Evolutionary conservation across 2,329 filamentous ascomycete genomes (phyloP).

Genomic region (Colletotrichum ledebouriae): DNA sequence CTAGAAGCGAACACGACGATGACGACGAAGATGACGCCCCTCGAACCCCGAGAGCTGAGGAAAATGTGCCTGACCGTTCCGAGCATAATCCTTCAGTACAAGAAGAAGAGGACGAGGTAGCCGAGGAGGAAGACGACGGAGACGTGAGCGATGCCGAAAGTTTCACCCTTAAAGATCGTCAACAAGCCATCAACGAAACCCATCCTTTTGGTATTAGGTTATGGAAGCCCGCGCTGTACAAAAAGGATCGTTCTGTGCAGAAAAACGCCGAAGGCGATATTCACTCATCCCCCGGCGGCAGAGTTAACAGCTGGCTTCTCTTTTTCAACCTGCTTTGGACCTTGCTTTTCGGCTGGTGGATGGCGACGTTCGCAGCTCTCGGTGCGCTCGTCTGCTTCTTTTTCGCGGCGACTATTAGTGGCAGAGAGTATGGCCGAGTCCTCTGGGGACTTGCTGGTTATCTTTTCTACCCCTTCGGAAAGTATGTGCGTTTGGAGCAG

Average conservation of each 20-base stretch:
- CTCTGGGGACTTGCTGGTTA: conserved; percentile 89
- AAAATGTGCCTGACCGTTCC: conserved; percentile 45
- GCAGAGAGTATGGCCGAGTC: conserved; percentile 86
- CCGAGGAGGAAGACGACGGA: conserved; percentile 71
- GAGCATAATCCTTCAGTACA: conserved; percentile 51
- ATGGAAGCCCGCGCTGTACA: conserved; percentile 98
- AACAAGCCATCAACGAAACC: conserved; percentile 98
- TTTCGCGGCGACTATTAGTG: conserved; percentile 83
- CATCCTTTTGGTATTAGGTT: conserved; percentile 99
- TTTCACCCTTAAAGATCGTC: conserved; percentile 96
- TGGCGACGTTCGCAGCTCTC: conserved; percentile 80
- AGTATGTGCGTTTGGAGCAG: conserved; percentile 92
- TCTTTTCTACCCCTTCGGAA: conserved; percentile 95
- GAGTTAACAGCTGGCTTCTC: conserved; percentile 86
- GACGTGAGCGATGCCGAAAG: conserved; percentile 93
- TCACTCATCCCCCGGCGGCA: conserved; percentile 91
- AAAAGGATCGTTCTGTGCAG: conserved; percentile 96
- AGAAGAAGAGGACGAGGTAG: conserved; percentile 58
- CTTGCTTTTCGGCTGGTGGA: conserved; percentile 95
- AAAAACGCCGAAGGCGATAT: conserved; percentile 97
- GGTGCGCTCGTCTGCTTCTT: conserved; percentile 84
- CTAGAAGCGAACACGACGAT: conserved; percentile 47
- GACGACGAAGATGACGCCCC: conserved; percentile 41
- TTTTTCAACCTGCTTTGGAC: conserved; percentile 95
- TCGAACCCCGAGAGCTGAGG: conserved; percentile 35